Conservation (phyloP, 2,329 filamentous ascomycete genomes). For the Periglandula ipomoeae region DNA sequence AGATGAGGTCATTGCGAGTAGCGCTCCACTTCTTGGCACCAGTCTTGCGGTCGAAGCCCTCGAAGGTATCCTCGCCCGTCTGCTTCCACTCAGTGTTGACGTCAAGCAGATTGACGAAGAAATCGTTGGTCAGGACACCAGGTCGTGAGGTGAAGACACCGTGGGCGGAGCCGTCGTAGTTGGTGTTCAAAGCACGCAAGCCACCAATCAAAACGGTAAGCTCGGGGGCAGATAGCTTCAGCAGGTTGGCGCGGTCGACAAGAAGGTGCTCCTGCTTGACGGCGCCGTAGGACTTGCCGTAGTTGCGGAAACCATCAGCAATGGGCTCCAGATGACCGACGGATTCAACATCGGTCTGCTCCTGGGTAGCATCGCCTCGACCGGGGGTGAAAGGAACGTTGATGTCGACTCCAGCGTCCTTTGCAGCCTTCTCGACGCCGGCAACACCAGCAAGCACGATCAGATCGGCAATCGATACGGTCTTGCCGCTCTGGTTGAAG, state of each 20-base stretch:
- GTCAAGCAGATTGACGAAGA: constrained; percentile 73
- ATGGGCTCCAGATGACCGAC: constrained; percentile 58
- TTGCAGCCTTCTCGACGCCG: constrained; percentile 62
- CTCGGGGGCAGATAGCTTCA: constrained; percentile 63
- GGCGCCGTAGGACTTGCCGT: constrained; percentile 51
- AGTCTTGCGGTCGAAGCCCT: constrained; percentile 56
- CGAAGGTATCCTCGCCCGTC: constrained; percentile 47
- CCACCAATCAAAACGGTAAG: constrained; percentile 63
- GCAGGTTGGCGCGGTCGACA: constrained; percentile 61
- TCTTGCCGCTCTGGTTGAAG: constrained; percentile 60
- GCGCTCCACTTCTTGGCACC: constrained; percentile 60
- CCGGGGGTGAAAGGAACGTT: constrained; percentile 65
- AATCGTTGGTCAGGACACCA: constrained; percentile 67
- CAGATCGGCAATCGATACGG: constrained; percentile 68
- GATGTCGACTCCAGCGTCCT: constrained; percentile 35
- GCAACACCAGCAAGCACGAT: constrained; percentile 67
- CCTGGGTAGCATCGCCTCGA: constrained; percentile 60
- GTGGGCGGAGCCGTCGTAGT: constrained; percentile 58
- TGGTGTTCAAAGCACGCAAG: constrained; percentile 59
- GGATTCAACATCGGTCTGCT: constrained; percentile 59
- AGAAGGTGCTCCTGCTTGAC: constrained; percentile 60
- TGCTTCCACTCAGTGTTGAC: constrained; percentile 50
- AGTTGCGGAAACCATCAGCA: constrained; percentile 75
- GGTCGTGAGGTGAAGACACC: constrained; percentile 62
- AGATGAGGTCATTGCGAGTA: constrained; percentile 59